Evolutionary conservation across 106 monocot species (phyloP).

Genomic region (Ottelia alismoides): DNA sequence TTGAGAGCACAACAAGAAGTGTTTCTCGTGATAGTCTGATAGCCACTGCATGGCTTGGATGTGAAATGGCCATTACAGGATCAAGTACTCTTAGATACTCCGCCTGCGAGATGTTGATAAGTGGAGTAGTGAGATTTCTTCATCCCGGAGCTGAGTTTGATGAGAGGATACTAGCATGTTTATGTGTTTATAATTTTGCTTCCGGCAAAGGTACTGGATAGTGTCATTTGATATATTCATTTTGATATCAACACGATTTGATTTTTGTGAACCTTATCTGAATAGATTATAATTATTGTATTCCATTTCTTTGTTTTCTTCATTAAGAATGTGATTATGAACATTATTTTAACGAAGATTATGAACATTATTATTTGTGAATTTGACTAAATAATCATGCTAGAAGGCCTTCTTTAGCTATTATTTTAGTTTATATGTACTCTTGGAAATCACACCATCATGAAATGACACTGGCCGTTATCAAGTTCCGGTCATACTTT

Average conservation of each 20-base stretch:
- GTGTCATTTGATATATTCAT: background rate
- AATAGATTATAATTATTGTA: too few relatives aligned
- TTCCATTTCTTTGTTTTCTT: too few relatives aligned
- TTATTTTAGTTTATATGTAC: too few relatives aligned
- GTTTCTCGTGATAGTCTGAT: constrained; percentile 67
- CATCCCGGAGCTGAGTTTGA: constrained; percentile 88
- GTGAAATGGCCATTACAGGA: constrained; percentile 38
- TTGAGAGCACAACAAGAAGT: constrained; percentile 58
- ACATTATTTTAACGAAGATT: too few relatives aligned
- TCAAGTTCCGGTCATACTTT: too few relatives aligned
- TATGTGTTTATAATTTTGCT: constrained; percentile 75
- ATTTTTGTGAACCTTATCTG: too few relatives aligned
- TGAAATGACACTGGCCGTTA: too few relatives aligned
- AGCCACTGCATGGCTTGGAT: constrained; percentile 73
- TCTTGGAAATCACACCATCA: too few relatives aligned
- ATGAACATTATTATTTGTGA: too few relatives aligned
- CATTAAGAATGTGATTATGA: too few relatives aligned
- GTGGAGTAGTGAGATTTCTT: constrained; percentile 50
- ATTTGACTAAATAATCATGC: too few relatives aligned
- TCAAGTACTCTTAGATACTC: constrained; percentile 47
- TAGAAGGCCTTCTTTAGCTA: too few relatives aligned
- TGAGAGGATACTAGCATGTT: constrained; percentile 77
- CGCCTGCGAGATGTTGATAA: constrained; percentile 63
- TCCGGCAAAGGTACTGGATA: constrained; percentile 71
- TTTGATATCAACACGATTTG: background rate